These are phyloP conservation scores for Datisca glomerata DNA, from an alignment of 306 rosid species.

Conservation along the genomic window DNA sequence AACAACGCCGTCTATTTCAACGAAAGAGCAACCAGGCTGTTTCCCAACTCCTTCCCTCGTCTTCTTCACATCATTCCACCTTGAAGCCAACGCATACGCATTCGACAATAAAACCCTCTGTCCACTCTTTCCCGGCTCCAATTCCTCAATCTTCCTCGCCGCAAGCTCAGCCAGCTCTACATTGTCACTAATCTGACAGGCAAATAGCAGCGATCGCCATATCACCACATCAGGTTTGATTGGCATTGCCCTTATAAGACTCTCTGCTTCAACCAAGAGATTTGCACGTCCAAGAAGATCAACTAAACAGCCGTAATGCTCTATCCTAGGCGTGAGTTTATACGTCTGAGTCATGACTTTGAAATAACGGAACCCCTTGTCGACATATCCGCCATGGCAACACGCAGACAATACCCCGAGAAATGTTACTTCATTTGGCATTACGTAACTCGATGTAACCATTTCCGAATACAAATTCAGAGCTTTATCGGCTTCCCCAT, in stretches of 20 bases:
- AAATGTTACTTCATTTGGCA: conserved; percentile 10
- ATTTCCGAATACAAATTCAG: conserved; percentile 10
- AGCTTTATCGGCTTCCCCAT: conserved; percentile 7
- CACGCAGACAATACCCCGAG: conserved; percentile 12
- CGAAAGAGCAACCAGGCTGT: conserved; percentile 16
- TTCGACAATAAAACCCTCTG: conserved; percentile 9
- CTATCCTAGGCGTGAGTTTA: conserved; percentile 8
- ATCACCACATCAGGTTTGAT: conserved; percentile 11
- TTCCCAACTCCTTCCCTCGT: conserved; percentile 7
- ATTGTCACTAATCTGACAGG: conserved; percentile 1
- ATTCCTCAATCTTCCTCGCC: conserved; percentile 9
- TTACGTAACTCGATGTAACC: conserved; percentile 4
- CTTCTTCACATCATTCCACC: conserved; percentile 16
- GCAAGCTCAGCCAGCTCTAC: conserved; percentile 10
- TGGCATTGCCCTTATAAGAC: conserved; percentile 10
- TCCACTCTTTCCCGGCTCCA: conserved; percentile 8
- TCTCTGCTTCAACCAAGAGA: conserved; percentile 10
- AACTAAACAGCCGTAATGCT: conserved; percentile 12
- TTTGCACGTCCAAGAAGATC: conserved; percentile 23
- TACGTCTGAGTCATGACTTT: conserved; percentile 5
- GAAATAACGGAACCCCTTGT: conserved; percentile 1
- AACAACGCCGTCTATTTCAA: conserved; percentile 14
- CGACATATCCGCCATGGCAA: conserved; percentile 10
- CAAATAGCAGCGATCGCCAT: conserved; percentile 19
- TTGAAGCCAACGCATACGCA: conserved; percentile 10